These are phyloP conservation scores for Aegilops sharonensis DNA, from an alignment of 176 grass and related monocot genomes.

Conservation along the genomic window DNA sequence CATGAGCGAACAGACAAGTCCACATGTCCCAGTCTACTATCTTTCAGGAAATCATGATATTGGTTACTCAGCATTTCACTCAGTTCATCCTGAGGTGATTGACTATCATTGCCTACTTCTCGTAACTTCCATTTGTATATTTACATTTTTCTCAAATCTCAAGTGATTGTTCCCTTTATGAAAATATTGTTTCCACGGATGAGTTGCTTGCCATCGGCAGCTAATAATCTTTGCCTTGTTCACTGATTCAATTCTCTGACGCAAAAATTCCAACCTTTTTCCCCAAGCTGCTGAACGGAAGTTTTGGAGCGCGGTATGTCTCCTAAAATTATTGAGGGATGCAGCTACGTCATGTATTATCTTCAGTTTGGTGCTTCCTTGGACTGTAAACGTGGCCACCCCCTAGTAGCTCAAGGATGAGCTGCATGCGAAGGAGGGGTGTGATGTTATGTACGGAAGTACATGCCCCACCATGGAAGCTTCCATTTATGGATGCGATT, in stretches of 20 bases:
- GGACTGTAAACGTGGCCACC: too few relatives aligned
- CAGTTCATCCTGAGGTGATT: slow-evolving; percentile 69
- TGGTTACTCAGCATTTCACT: slow-evolving; percentile 73
- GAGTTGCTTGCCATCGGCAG: background rate
- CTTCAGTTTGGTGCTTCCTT: too few relatives aligned
- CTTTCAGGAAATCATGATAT: slow-evolving; percentile 99
- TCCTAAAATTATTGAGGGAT: background rate
- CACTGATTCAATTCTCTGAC: background rate
- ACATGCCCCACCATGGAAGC: too few relatives aligned
- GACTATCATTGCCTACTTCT: background rate
- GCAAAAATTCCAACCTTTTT: background rate
- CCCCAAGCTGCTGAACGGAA: background rate
- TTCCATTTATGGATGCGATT: too few relatives aligned
- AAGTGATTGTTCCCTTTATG: background rate
- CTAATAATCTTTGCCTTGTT: background rate
- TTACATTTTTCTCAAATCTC: slow-evolving; percentile 14
- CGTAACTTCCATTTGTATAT: background rate
- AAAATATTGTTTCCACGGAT: background rate
- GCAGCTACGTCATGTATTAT: too few relatives aligned
- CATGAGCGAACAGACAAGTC: slow-evolving; percentile 59
- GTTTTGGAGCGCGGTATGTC: background rate
- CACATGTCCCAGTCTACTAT: slow-evolving; percentile 63
- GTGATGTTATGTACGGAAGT: too few relatives aligned
- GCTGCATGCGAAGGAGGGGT: too few relatives aligned
- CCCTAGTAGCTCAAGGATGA: too few relatives aligned